Base-by-base conservation (phyloP, 2,329 filamentous ascomycete species). In the Ilyonectria robusta region DNA sequence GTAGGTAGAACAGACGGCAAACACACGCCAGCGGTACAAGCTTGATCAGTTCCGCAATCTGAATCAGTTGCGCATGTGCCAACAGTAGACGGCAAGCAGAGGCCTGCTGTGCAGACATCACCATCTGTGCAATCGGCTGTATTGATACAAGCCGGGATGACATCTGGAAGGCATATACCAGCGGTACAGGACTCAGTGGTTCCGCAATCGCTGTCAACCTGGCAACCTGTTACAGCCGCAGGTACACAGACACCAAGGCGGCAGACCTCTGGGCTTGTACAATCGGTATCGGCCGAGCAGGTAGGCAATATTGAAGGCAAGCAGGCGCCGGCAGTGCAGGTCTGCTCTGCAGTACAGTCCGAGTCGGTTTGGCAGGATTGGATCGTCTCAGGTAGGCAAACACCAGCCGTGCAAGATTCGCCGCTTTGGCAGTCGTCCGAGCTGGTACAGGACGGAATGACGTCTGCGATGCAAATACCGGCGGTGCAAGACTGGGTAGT, bases 171-270 rank as follows among this genome's bases (percentile, higher is more conserved):
- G 33, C 62, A 65, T 1, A 62, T 19, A 2, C 63, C 62, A 9
- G 23, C 56, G 3, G 21, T 33, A 11, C 62, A 65, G 9, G 19
- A 55, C 9, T 65, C 29, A 6, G 33, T n/a, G 1, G 42, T 48
- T 4, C n/a, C 15, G 31, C 62, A 65, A 7, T 59, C 40, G 13
- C 19, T 54, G 15, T 65, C 40, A 10, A 6, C 35, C 4, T 54
- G 54, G 29, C 61, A 64, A 7, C 11, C 2, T 6, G n/a, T 6
- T 6, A 57, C 23, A 2, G 47, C 21, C 21, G 26, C 15, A 2
- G 61, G 55, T 11, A 64, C 17, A 37, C 61, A 64, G 4, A 54
- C 29, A 17, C 61, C 61, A 4, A 64, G 54, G 19, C 40, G 47
- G 21, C 62, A 65, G 3, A 47, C 48, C 8, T 59, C n/a, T 1